These are phyloP conservation scores for Kodamaea sp. DNA, from an alignment of 1,139 yeast species.

Conservation along the genomic window DNA sequence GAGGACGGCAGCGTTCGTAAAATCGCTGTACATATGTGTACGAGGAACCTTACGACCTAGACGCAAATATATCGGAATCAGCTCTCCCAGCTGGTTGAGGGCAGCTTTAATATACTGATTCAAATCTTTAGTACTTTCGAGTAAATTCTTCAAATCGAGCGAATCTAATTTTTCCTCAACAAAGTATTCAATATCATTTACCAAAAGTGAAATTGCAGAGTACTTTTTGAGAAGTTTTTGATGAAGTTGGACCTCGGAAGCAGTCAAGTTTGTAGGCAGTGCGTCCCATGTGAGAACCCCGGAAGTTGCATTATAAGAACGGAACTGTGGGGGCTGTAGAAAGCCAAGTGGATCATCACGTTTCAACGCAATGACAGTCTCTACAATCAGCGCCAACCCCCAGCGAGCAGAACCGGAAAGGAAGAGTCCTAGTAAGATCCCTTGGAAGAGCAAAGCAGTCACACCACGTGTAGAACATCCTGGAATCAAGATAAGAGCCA, in stretches of 20 bases:
- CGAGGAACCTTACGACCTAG: conserved; percentile 50
- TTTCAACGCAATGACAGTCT: conserved; percentile 63
- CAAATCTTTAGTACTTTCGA: conserved; percentile 28
- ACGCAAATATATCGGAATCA: conserved; percentile 48
- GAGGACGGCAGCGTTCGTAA: conserved; percentile 53
- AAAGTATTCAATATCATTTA: conserved; percentile 78
- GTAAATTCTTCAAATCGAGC: conserved; percentile 38
- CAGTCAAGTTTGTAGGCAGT: neutral
- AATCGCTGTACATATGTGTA: conserved; percentile 44
- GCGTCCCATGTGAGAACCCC: conserved; percentile 37
- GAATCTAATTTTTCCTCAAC: conserved; percentile 47
- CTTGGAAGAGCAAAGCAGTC: conserved; percentile 73
- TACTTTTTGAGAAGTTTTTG: conserved; percentile 11
- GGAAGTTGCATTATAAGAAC: conserved; percentile 29
- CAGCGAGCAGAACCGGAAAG: conserved; percentile 86
- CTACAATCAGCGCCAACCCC: conserved; percentile 90
- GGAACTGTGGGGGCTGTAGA: conserved; percentile 54
- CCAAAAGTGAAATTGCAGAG: conserved; percentile 57
- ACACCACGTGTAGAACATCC: conserved; percentile 81
- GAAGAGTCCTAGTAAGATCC: conserved; percentile 74
- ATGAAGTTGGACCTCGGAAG: conserved; percentile 5
- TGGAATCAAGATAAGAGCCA: conserved; percentile 75
- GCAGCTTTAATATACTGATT: conserved; percentile 16
- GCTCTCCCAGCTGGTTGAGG: conserved; percentile 23
- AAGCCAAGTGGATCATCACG: conserved; percentile 74